phyloP scores from a whole-genome alignment of 352 stramenopile genomes.

The Pythium rishiriense region DNA sequence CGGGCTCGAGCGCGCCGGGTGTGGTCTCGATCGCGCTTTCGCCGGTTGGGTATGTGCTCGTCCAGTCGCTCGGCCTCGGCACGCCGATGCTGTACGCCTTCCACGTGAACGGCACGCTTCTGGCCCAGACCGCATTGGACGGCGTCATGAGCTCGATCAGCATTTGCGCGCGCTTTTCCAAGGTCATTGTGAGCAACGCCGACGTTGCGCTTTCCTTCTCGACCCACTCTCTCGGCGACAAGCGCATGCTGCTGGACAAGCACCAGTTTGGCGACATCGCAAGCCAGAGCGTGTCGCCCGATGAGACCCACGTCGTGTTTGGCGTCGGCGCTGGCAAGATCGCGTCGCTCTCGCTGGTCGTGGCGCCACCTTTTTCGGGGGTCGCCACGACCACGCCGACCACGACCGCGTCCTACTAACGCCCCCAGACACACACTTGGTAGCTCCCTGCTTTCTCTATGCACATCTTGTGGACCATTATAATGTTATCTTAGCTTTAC shows the following conservation, averaged over 20 bases:
- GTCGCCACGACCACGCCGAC: too few relatives aligned
- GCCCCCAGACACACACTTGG: not conserved
- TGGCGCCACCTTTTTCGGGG: conserved; percentile 9
- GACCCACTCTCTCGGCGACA: conserved; percentile 46
- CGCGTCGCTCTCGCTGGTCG: conserved; percentile 50
- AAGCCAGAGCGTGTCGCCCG: conserved; percentile 60
- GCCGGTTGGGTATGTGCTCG: conserved; percentile 59
- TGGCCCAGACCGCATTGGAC: conserved; percentile 43
- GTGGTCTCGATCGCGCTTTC: conserved; percentile 65
- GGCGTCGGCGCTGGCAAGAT: conserved; percentile 57
- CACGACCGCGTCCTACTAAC: too few relatives aligned
- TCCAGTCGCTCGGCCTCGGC: conserved; percentile 70
- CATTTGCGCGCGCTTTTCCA: conserved; percentile 64
- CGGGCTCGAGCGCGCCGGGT: conserved; percentile 43
- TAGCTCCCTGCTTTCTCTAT: conserved; percentile 2
- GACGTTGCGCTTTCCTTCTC: conserved; percentile 45
- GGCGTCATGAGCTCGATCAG: conserved; percentile 52
- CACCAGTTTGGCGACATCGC: conserved; percentile 47
- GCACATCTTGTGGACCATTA: conserved; percentile 35
- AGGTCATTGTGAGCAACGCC: conserved; percentile 69
- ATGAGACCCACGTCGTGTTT: conserved; percentile 78
- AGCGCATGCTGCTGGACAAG: conserved; percentile 56
- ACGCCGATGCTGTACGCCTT: conserved; percentile 62
- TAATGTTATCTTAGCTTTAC: conserved; percentile 63
- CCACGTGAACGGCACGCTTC: conserved; percentile 65